A percentile compares a stretch with the other conserved stretches of the same genome.
Evolutionary conservation across 768 basidiomycete genomes (phyloP).

Genomic region (Termitomyces sp.): DNA sequence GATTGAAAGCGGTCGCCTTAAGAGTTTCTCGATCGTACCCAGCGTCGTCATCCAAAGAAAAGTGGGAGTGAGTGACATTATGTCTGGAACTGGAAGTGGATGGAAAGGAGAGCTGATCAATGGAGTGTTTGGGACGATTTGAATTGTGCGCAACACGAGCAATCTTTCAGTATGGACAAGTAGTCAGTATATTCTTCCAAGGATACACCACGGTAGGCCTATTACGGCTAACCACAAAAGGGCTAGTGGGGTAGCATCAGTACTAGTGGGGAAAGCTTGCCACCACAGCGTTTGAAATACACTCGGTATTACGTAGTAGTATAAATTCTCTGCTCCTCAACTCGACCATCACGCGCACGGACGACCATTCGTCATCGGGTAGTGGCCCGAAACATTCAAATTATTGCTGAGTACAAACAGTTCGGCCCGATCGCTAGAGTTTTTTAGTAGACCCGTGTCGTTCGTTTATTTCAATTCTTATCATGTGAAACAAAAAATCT

Average conservation of each 20-base stretch:
- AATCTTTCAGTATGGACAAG: not conserved
- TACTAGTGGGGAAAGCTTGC: too few species aligned
- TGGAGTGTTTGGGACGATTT: constrained; percentile 36
- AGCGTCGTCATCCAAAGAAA: constrained; percentile 69
- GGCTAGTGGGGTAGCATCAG: too few species aligned
- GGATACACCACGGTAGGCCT: too few species aligned
- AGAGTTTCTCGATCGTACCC: constrained; percentile 62
- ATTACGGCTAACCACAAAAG: too few species aligned
- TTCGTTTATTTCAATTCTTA: not conserved
- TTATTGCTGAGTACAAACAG: not conserved
- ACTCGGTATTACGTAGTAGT: too few species aligned
- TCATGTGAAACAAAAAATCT: not conserved
- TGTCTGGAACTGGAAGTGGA: constrained; percentile 43
- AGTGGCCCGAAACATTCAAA: not conserved
- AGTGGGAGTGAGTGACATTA: constrained; percentile 51
- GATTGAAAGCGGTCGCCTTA: constrained; percentile 48
- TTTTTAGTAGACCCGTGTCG: not conserved
- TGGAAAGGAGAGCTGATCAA: constrained; percentile 52
- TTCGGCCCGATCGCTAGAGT: not conserved
- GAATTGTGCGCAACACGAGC: not conserved
- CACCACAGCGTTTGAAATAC: too few species aligned
- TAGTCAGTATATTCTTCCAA: too few species aligned
- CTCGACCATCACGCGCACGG: too few species aligned
- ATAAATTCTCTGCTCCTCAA: too few species aligned
- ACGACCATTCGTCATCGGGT: too few species aligned